Conservation (phyloP, 257 asterid species). For the Solanum medicagineum region DNA sequence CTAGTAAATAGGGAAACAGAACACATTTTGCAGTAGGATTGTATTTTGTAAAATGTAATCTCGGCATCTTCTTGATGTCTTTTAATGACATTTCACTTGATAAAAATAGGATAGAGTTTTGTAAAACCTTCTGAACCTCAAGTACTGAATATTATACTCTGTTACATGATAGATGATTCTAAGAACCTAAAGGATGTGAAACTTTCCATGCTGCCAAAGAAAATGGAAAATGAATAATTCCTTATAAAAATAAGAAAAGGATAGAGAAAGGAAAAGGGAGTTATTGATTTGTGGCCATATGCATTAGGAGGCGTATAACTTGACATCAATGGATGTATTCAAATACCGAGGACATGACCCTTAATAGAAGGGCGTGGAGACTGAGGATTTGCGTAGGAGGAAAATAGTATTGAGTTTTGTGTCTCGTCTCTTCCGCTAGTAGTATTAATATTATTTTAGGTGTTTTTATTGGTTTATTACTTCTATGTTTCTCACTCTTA, state of each 20-base stretch:
- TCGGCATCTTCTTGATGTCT: not conserved
- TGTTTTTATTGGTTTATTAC: not conserved
- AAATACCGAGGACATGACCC: not conserved
- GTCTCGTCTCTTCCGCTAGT: not conserved
- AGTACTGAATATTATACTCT: not conserved
- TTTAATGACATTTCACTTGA: not conserved
- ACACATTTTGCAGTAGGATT: not conserved
- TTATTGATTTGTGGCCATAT: not conserved
- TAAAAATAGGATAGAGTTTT: not conserved
- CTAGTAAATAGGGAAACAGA: not conserved
- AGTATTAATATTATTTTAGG: not conserved
- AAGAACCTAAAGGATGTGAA: not conserved
- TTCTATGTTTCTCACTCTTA: not conserved
- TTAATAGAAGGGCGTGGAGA: not conserved
- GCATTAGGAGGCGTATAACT: not conserved
- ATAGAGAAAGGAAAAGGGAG: not conserved
- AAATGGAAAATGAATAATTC: not conserved
- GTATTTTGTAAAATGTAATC: not conserved
- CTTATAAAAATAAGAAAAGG: not conserved
- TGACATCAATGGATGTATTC: not conserved
- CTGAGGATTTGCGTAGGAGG: not conserved
- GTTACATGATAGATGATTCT: not conserved
- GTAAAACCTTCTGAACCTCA: not conserved
- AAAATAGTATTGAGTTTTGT: not conserved
- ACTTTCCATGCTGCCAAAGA: not conserved